Evolutionary conservation across 1,284 basidiomycete genomes (phyloP).

Genomic region (Exsudoporus floridanus): DNA sequence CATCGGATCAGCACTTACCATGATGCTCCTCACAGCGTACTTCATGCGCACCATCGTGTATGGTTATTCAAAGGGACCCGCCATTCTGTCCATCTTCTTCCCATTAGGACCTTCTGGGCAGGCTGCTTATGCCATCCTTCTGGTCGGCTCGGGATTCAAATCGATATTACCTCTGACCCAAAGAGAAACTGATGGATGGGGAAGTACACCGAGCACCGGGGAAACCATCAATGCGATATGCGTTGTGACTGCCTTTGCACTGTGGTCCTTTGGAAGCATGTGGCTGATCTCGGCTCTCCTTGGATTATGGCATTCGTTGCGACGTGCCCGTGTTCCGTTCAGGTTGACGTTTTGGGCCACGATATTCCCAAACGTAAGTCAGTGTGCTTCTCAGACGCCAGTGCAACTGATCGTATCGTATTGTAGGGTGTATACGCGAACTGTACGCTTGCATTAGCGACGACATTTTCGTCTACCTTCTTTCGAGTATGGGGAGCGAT

Average conservation of each 20-base stretch:
- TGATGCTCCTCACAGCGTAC: slow-evolving; percentile 56
- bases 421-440: slow-evolving; percentile 62
- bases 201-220: slow-evolving; percentile 34
- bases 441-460: slow-evolving; percentile 54
- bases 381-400: neutral
- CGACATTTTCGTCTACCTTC: slow-evolving; percentile 51
- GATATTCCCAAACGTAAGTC: slow-evolving; percentile 60
- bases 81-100: slow-evolving; percentile 61
- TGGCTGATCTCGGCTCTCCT: slow-evolving; percentile 53
- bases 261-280: slow-evolving; percentile 57
- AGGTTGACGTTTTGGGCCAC: slow-evolving; percentile 56
- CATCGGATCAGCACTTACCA: slow-evolving; percentile 55
- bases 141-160: slow-evolving; percentile 45
- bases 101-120: slow-evolving; percentile 61
- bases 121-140: slow-evolving; percentile 49
- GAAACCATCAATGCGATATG: slow-evolving; percentile 46
- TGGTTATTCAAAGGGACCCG: slow-evolving; percentile 46
- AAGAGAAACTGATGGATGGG: slow-evolving; percentile 26
- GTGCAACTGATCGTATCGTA: slow-evolving; percentile 3
- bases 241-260: slow-evolving; percentile 45
- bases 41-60: slow-evolving; percentile 47
- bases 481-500: slow-evolving; percentile 56
- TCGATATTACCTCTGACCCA: slow-evolving; percentile 37
- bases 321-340: slow-evolving; percentile 44
- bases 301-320: slow-evolving; percentile 42